phyloP scores from a whole-genome alignment of 164 flowering plant species.

The Piper betle region DNA sequence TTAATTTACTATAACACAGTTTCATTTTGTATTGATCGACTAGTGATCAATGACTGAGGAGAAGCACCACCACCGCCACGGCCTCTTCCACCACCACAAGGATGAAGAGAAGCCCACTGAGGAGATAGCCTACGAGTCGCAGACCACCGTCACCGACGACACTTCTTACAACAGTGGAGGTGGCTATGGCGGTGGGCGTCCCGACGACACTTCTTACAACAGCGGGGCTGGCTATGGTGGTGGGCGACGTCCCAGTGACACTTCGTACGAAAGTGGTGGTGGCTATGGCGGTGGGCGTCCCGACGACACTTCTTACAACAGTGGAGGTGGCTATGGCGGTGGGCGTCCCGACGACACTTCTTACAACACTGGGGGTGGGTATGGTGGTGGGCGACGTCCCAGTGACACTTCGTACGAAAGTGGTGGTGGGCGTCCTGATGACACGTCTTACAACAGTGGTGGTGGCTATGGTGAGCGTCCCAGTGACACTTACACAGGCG shows the following conservation, averaged over 20 bases:
- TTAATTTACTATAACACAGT: background rate
- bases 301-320: background rate
- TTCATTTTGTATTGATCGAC: background rate
- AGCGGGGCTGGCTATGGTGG: no score
- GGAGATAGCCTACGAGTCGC: conserved; percentile 5
- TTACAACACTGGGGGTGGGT: background rate
- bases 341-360: background rate
- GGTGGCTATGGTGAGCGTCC: background rate
- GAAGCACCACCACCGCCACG: conserved; percentile 14
- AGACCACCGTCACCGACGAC: conserved; percentile 4
- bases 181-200: no score
- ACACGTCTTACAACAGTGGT: background rate
- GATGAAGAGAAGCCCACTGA: conserved; percentile 8
- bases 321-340: background rate
- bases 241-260: no score
- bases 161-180: no score
- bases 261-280: background rate
- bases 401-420: no score
- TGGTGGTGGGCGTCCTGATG: background rate
- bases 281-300: background rate
- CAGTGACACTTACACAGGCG: background rate
- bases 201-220: no score
- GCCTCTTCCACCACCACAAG: conserved; percentile 10
- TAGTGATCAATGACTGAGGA: conserved; percentile 13
- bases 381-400: no score